phyloP scores from a whole-genome alignment of 345 rosid species.

The Lepidium aucheri region DNA sequence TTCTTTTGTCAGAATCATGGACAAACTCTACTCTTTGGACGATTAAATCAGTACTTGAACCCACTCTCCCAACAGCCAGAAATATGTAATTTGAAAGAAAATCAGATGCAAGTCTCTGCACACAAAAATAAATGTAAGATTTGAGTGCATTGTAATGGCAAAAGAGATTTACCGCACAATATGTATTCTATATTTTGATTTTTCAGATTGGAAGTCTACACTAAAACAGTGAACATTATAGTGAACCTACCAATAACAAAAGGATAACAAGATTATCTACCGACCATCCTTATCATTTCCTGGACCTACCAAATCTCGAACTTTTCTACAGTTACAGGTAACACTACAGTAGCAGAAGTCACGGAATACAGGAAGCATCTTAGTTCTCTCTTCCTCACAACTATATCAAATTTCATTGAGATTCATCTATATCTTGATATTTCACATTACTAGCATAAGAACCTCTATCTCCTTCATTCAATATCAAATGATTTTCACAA shows the following conservation, averaged over 20 bases:
- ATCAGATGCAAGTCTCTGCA: conserved; percentile 97
- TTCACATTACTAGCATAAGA: background rate
- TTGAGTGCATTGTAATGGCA: background rate
- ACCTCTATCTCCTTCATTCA: background rate
- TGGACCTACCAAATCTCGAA: background rate
- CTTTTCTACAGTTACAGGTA: background rate
- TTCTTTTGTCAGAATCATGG: conserved; percentile 90
- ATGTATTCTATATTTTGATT: background rate
- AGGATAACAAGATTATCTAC: background rate
- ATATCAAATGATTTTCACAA: background rate
- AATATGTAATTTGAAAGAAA: conserved; percentile 73
- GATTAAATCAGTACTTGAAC: conserved; percentile 97
- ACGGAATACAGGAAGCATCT: background rate
- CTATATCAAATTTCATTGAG: background rate
- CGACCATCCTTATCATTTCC: background rate
- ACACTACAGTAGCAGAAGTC: background rate
- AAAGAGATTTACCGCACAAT: background rate
- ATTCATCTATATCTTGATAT: background rate
- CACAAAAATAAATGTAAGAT: background rate
- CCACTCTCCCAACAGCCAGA: conserved; percentile 98
- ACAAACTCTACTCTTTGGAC: conserved; percentile 95
- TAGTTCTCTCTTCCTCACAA: background rate
- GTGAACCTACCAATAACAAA: background rate
- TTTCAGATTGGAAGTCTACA: background rate
- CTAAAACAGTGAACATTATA: background rate